phyloP scores from a whole-genome alignment of 2,329 filamentous ascomycete genomes.

The Corinectria fuckeliana region DNA sequence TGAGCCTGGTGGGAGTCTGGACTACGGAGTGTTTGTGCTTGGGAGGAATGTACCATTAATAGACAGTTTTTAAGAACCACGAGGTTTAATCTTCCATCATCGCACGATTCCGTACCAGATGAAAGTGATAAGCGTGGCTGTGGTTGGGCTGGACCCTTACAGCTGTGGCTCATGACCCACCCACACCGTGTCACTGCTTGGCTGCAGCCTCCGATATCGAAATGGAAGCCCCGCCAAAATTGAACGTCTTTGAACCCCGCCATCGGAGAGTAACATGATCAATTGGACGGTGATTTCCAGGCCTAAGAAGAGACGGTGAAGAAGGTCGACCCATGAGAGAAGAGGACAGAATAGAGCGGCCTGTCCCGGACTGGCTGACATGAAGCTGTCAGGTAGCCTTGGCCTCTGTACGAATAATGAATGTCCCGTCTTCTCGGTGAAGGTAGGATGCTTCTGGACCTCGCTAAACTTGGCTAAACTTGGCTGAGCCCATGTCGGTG shows the following conservation, averaged over 20 bases:
- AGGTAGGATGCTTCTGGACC: background rate
- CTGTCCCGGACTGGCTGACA: no score
- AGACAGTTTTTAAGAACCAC: background rate
- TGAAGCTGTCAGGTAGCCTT: background rate
- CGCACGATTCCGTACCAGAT: no score
- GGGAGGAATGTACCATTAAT: background rate
- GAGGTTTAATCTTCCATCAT: background rate
- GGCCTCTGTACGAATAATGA: no score
- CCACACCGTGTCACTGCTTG: no score
- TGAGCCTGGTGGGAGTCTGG: background rate
- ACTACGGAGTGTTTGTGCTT: background rate
- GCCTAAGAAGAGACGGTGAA: background rate
- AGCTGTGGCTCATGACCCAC: slow-evolving; percentile 7
- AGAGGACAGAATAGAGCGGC: no score
- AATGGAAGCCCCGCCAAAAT: slow-evolving; percentile 24
- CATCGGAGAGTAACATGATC: slow-evolving; percentile 2
- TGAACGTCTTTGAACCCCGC: slow-evolving; percentile 9
- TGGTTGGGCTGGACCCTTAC: slow-evolving; percentile 30
- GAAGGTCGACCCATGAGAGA: background rate
- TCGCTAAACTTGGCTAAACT: no score
- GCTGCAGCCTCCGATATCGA: slow-evolving; percentile 33
- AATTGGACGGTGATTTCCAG: background rate
- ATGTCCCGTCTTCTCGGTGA: background rate
- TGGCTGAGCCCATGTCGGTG: slow-evolving; percentile 14
- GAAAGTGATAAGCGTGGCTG: slow-evolving; percentile 29